These are phyloP conservation scores for Aspergillus fischeri DNA, from an alignment of 2,329 filamentous ascomycete genomes.

Conservation along the genomic window DNA sequence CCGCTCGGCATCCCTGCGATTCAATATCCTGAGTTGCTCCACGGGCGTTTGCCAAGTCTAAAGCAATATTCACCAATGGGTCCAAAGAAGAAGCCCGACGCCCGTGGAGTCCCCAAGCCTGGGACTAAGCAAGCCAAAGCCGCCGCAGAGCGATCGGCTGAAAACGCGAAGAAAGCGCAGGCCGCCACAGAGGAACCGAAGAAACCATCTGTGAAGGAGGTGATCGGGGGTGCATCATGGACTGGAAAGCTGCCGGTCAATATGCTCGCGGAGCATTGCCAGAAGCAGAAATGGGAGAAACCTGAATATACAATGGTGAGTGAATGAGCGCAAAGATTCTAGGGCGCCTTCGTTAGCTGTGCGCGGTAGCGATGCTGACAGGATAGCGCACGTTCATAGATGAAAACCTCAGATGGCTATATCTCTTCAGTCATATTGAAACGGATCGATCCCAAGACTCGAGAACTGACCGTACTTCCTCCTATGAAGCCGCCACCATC, in stretches of 20 bases:
- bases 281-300: constrained; percentile 92
- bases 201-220: constrained; percentile 62
- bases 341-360: constrained; percentile 1
- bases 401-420: constrained; percentile 68
- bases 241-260: constrained; percentile 95
- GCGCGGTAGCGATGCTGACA: constrained; percentile 10
- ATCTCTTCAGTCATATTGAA: constrained; percentile 78
- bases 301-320: constrained; percentile 81
- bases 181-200: constrained; percentile 47
- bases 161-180: constrained; percentile 28
- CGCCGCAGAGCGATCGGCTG: constrained; percentile 29
- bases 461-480: constrained; percentile 68
- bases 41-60: constrained; percentile 17
- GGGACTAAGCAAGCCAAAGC: constrained; percentile 40
- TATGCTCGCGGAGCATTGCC: constrained; percentile 87
- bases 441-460: constrained; percentile 72
- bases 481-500: constrained; percentile 75
- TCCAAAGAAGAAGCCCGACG: constrained; percentile 40
- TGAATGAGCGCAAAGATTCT: neutral
- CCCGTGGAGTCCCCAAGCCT: constrained; percentile 37
- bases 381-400: constrained; percentile 33
- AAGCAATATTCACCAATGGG: constrained; percentile 25
- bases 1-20: neutral
- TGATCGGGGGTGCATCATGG: constrained; percentile 95
- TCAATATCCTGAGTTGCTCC: constrained; percentile 11